phyloP scores from a whole-genome alignment of 371 early-diverging fungal species.

The Mortierella sp. region DNA sequence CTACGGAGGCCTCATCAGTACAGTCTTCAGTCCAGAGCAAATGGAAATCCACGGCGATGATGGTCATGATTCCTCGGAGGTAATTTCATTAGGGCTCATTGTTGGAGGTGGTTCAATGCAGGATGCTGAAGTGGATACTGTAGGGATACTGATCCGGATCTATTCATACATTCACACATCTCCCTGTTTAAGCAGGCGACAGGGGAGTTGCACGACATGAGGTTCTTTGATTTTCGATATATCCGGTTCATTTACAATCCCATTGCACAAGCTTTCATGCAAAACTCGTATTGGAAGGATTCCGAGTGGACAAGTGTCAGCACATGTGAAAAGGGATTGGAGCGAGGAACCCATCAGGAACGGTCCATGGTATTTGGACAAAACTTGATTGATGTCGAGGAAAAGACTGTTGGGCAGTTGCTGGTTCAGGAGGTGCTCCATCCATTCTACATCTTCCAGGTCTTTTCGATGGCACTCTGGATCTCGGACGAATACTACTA shows the following conservation, averaged over 20 bases:
- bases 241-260: conserved; percentile 91
- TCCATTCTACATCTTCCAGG: conserved; percentile 97
- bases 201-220: conserved; percentile 54
- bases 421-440: conserved; percentile 90
- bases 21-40: conserved; percentile 69
- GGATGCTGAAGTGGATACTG: not conserved
- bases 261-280: conserved; percentile 75
- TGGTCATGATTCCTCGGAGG: conserved; percentile 47
- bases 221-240: conserved; percentile 82
- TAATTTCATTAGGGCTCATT: not conserved
- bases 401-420: conserved; percentile 79
- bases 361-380: conserved; percentile 84
- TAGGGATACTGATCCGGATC: not conserved
- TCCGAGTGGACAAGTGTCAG: conserved; percentile 70
- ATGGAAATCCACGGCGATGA: conserved; percentile 50
- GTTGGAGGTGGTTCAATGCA: conserved; percentile 37
- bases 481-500: conserved; percentile 92
- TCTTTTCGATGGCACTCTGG: conserved; percentile 93
- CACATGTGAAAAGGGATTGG: conserved; percentile 64
- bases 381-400: conserved; percentile 86
- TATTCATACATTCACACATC: not conserved
- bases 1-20: conserved; percentile 76
- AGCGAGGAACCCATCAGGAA: conserved; percentile 63
- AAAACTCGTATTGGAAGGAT: conserved; percentile 82
- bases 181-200: conserved; percentile 10